A percentile compares a stretch with the other conserved stretches of the same genome.
These are phyloP conservation scores for Rhododendron williamsianum DNA, from an alignment of 148 eudicot genomes.

Conservation along the genomic window DNA sequence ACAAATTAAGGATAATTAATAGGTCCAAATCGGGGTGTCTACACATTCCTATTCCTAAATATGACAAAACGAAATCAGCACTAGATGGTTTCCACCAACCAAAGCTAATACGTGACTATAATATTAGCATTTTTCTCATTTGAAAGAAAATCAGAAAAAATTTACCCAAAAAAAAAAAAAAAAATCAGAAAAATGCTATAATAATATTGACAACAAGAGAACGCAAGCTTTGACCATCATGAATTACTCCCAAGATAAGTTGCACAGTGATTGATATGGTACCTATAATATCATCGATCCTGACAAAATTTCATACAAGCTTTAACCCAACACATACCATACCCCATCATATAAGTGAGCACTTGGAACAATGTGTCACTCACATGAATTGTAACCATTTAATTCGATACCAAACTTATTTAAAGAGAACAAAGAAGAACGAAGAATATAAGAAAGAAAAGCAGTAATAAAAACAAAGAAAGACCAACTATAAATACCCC, in stretches of 20 bases:
- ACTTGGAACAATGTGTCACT: not conserved
- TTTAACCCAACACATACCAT: not conserved
- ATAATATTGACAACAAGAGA: not conserved
- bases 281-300: not conserved
- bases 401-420: not conserved
- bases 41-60: not conserved
- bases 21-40: too few relatives aligned
- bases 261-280: not conserved
- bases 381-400: not conserved
- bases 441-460: not conserved
- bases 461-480: not conserved
- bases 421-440: not conserved
- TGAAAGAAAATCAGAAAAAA: not conserved
- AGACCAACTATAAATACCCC: not conserved
- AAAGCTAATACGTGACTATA: not conserved
- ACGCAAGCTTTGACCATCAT: not conserved
- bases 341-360: not conserved
- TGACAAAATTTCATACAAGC: not conserved
- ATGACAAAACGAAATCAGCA: not conserved
- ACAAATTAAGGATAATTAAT: too few relatives aligned
- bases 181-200: not conserved
- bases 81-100: not conserved
- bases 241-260: not conserved
- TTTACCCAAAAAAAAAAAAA: too few relatives aligned
- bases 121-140: not conserved